phyloP scores from a whole-genome alignment of 768 basidiomycete genomes.

The Suillus decipiens region DNA sequence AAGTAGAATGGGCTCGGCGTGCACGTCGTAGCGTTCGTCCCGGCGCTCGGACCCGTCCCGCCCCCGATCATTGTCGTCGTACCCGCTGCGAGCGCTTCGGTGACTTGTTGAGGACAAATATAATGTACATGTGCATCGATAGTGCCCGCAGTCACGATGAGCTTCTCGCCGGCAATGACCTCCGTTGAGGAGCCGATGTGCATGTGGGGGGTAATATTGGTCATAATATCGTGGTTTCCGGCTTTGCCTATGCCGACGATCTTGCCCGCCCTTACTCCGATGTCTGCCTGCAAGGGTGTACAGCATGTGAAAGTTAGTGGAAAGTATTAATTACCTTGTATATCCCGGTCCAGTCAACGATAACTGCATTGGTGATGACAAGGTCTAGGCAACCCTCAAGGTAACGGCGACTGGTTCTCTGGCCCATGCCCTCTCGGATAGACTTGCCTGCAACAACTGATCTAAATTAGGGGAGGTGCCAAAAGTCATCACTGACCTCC shows the following conservation, averaged over 20 bases:
- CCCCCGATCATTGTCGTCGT: constrained; percentile 96
- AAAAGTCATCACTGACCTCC: constrained; percentile 56
- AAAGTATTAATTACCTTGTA: constrained; percentile 64
- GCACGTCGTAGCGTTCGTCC: constrained; percentile 89
- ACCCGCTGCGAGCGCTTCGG: constrained; percentile 79
- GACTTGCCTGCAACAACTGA: constrained; percentile 66
- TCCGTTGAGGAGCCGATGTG: constrained; percentile 91
- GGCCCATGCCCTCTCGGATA: constrained; percentile 97
- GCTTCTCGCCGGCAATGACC: constrained; percentile 92
- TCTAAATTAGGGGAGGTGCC: not conserved
- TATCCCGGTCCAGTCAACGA: constrained; percentile 94
- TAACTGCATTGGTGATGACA: constrained; percentile 92
- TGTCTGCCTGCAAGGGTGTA: constrained; percentile 70
- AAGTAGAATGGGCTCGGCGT: constrained; percentile 91
- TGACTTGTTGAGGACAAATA: constrained; percentile 92
- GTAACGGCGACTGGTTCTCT: constrained; percentile 72
- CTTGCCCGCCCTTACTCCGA: constrained; percentile 81
- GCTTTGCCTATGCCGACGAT: constrained; percentile 95
- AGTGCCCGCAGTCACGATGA: constrained; percentile 92
- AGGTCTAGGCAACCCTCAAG: constrained; percentile 72
- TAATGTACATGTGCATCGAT: constrained; percentile 93
- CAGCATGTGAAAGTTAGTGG: constrained; percentile 6
- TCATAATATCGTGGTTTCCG: constrained; percentile 95
- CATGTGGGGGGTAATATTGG: constrained; percentile 67
- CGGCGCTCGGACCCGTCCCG: constrained; percentile 91